These are phyloP conservation scores for Fusarium sp. DNA, from an alignment of 2,329 filamentous ascomycete species.

Conservation along the genomic window DNA sequence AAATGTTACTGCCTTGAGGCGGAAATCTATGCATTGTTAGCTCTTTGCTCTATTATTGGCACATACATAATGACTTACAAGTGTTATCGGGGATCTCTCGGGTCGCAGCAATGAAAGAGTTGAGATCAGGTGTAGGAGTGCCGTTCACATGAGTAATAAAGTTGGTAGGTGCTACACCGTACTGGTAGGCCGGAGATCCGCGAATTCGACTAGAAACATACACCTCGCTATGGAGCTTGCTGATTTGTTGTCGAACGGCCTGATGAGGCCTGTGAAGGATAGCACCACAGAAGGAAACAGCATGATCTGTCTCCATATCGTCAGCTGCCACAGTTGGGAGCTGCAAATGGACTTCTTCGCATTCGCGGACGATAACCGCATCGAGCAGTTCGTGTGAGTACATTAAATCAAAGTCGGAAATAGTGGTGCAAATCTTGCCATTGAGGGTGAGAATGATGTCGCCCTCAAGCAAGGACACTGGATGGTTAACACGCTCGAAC, in stretches of 20 bases:
- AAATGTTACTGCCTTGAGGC: slow-evolving; percentile 96
- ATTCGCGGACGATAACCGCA: slow-evolving; percentile 87
- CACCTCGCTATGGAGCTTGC: slow-evolving; percentile 93
- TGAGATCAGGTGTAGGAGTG: slow-evolving; percentile 83
- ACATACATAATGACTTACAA: slow-evolving; percentile 64
- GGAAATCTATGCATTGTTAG: slow-evolving; percentile 77
- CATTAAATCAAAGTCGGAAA: slow-evolving; percentile 95
- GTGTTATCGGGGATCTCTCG: slow-evolving; percentile 94
- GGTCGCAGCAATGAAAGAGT: slow-evolving; percentile 83
- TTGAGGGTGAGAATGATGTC: slow-evolving; percentile 94
- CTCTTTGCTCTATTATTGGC: background rate
- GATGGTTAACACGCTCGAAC: slow-evolving; percentile 67
- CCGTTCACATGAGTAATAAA: slow-evolving; percentile 98
- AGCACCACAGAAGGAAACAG: slow-evolving; percentile 94
- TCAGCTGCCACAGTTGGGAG: slow-evolving; percentile 89
- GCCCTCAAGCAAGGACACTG: slow-evolving; percentile 80
- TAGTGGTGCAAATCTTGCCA: slow-evolving; percentile 90
- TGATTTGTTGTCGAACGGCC: slow-evolving; percentile 96
- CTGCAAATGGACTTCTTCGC: slow-evolving; percentile 79
- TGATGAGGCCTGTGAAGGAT: slow-evolving; percentile 94
- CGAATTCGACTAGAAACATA: slow-evolving; percentile 91
- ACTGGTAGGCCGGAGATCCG: slow-evolving; percentile 87
- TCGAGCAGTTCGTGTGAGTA: slow-evolving; percentile 88
- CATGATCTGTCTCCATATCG: slow-evolving; percentile 91
- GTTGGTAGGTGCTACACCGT: slow-evolving; percentile 93